Conservation (phyloP, 257 asterid species). For the Salvia splendens region DNA sequence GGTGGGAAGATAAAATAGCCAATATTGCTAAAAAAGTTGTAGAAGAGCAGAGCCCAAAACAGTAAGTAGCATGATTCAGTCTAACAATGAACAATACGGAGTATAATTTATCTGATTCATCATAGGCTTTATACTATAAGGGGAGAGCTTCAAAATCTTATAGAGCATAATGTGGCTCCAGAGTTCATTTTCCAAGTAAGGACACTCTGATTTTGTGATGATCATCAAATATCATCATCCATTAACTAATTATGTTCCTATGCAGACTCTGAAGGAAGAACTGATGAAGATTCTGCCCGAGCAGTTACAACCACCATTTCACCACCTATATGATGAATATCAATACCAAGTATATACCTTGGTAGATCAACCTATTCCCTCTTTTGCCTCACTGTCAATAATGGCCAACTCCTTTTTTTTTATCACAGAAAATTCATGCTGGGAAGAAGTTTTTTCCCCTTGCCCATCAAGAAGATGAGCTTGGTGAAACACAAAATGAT, state of each 20-base stretch:
- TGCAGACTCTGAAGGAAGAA: conserved; percentile 64
- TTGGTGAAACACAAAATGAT: conserved; percentile 45
- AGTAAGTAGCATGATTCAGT: conserved; percentile 45
- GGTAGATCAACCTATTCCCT: background rate
- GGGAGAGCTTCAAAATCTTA: conserved; percentile 69
- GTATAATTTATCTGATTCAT: too few species aligned
- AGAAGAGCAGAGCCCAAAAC: conserved; percentile 80
- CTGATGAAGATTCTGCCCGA: conserved; percentile 56
- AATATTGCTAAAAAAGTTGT: conserved; percentile 61
- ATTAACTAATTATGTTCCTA: conserved; percentile 25
- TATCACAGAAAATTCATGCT: conserved; percentile 46
- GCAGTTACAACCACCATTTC: conserved; percentile 49
- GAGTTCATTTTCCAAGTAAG: conserved; percentile 68
- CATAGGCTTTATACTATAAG: conserved; percentile 66
- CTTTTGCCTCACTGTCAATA: background rate
- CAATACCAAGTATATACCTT: conserved; percentile 41
- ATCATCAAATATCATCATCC: background rate
- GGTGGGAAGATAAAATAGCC: conserved; percentile 85
- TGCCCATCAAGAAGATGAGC: conserved; percentile 40
- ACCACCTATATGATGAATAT: conserved; percentile 40
- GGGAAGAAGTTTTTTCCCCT: conserved; percentile 33
- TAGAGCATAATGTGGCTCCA: conserved; percentile 77
- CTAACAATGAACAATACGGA: conserved; percentile 8
- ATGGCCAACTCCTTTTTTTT: conserved; percentile 24
- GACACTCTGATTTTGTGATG: conserved; percentile 12